Percentiles rank a stretch among this genome's conserved stretches.
phyloP scores from a whole-genome alignment of 2,329 filamentous ascomycete genomes.

The Lasiodiplodia citricola region DNA sequence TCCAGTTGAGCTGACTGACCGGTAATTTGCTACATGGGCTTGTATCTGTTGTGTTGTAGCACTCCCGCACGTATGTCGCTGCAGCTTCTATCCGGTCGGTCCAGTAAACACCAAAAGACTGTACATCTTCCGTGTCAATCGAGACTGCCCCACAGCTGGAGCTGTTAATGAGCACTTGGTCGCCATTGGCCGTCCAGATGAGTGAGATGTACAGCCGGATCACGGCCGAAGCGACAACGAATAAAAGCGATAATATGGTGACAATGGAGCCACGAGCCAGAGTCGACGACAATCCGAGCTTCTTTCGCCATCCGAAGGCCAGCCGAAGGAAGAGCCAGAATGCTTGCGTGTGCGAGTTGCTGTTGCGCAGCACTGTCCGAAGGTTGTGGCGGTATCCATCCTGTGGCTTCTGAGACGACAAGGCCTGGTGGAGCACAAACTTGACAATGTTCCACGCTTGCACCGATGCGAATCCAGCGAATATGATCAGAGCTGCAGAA shows the following conservation, averaged over 20 bases:
- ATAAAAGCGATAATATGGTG: neutral
- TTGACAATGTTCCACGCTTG: constrained; percentile 10
- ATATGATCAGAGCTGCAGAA: neutral
- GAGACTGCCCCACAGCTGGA: neutral
- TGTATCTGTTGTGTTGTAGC: neutral
- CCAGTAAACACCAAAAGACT: neutral
- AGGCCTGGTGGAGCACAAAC: neutral
- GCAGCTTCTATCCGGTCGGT: neutral
- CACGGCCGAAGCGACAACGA: neutral
- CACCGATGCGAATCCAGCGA: neutral
- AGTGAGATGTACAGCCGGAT: constrained; percentile 2
- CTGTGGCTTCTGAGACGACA: neutral
- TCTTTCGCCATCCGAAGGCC: neutral
- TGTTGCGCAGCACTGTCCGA: neutral
- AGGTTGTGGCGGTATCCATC: constrained; percentile 6
- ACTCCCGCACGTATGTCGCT: neutral
- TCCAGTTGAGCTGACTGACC: neutral
- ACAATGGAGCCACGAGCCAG: neutral
- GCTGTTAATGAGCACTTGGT: neutral
- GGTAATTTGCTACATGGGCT: neutral
- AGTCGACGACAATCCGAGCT: neutral
- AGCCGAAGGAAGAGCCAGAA: constrained; percentile 2
- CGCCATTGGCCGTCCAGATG: neutral
- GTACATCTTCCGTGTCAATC: neutral
- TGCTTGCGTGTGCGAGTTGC: neutral